phyloP scores from a whole-genome alignment of 805 yeast species.

The Brettanomyces sp. region DNA sequence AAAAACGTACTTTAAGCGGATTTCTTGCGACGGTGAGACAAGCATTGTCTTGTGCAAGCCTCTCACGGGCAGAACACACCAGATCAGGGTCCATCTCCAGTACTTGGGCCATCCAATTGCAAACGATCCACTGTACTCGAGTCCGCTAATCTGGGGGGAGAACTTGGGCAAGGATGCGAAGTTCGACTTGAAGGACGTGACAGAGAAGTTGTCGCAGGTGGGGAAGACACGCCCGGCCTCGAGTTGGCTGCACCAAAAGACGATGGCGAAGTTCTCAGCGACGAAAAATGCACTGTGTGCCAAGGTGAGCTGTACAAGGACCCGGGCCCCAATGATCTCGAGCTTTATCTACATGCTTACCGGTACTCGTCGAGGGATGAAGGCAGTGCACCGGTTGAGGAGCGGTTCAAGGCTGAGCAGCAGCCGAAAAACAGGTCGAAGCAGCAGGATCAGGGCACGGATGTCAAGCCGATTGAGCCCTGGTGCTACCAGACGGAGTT shows the following conservation, averaged over 20 bases:
- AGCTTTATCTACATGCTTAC: constrained; percentile 86
- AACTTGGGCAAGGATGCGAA: constrained; percentile 53
- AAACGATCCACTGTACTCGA: constrained; percentile 87
- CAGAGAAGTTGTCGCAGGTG: constrained; percentile 42
- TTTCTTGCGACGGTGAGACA: constrained; percentile 56
- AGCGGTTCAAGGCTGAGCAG: not conserved
- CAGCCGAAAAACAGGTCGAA: not conserved
- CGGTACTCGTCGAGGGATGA: constrained; percentile 49
- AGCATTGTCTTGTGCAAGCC: constrained; percentile 81
- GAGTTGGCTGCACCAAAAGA: constrained; percentile 55
- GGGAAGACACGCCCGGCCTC: constrained; percentile 66
- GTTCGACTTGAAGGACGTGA: constrained; percentile 36
- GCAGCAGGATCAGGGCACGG: not conserved
- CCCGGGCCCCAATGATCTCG: constrained; percentile 83
- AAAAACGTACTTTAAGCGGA: constrained; percentile 55
- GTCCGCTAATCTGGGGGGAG: constrained; percentile 72
- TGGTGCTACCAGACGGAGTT: constrained; percentile 73
- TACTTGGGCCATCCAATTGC: constrained; percentile 83
- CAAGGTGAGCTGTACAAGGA: constrained; percentile 67
- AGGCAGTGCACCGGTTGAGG: constrained; percentile 10
- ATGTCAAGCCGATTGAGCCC: constrained; percentile 4
- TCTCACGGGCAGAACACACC: constrained; percentile 89
- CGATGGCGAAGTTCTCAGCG: constrained; percentile 56
- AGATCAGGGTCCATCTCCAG: constrained; percentile 88
- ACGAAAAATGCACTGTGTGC: constrained; percentile 54